Evolutionary conservation across 495 filamentous ascomycete species (phyloP).

Genomic region (Chaetomium tenue): DNA sequence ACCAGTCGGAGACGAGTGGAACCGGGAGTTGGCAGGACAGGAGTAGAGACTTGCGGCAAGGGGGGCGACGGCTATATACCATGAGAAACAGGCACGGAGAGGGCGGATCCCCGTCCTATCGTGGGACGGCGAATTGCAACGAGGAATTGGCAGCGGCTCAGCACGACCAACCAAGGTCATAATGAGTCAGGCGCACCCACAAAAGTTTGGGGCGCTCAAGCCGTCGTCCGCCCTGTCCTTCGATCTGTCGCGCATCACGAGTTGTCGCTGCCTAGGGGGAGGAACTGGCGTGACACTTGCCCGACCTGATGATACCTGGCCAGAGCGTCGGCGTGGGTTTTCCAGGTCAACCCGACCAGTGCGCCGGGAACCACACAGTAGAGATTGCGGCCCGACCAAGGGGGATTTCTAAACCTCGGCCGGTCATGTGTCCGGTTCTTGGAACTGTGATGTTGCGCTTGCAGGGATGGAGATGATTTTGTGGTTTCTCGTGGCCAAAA

Average conservation of each 20-base stretch:
- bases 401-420: background rate
- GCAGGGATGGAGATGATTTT: background rate
- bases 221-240: background rate
- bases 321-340: background rate
- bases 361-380: background rate
- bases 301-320: conserved; percentile 8
- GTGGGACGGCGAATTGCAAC: conserved; percentile 25
- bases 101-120: conserved; percentile 23
- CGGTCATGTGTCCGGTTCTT: background rate
- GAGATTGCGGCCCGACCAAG: background rate
- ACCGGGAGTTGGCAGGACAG: conserved; percentile 7
- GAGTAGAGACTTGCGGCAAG: conserved; percentile 13
- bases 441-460: conserved; percentile 4
- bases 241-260: conserved; percentile 8
- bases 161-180: conserved; percentile 17
- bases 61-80: conserved; percentile 8
- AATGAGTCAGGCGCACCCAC: conserved; percentile 11
- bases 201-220: conserved; percentile 10
- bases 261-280: conserved; percentile 10
- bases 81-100: conserved; percentile 10
- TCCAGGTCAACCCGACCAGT: background rate
- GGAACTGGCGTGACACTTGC: conserved; percentile 15
- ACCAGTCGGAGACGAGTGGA: conserved; percentile 1
- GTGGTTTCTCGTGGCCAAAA: too few species aligned
- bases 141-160: conserved; percentile 17